Conservation (phyloP, 2,329 filamentous ascomycete species). For the Didymellaceae sp. region DNA sequence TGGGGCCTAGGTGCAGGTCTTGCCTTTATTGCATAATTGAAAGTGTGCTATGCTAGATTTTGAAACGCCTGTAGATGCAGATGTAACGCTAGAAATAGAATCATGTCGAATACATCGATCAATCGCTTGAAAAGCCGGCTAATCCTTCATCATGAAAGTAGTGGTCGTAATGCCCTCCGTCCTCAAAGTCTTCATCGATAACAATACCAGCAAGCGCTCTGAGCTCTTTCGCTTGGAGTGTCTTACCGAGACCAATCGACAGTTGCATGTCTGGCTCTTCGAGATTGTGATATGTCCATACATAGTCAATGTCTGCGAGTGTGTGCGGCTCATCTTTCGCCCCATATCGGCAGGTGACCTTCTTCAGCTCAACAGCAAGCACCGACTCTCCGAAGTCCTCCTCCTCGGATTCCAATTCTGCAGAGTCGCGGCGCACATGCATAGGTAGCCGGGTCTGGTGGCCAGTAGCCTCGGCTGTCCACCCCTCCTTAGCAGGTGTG, state of each 20-base stretch:
- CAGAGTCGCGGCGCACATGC: constrained; percentile 35
- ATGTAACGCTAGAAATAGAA: too few species aligned
- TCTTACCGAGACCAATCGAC: constrained; percentile 37
- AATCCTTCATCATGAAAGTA: constrained; percentile 20
- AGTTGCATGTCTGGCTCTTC: constrained; percentile 32
- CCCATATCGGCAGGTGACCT: constrained; percentile 36
- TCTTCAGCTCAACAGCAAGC: constrained; percentile 32
- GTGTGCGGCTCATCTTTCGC: constrained; percentile 32
- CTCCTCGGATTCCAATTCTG: constrained; percentile 15
- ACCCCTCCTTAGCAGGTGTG: constrained; percentile 15
- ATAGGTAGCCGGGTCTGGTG: constrained; percentile 23
- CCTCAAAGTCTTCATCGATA: constrained; percentile 23
- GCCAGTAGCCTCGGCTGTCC: constrained; percentile 17
- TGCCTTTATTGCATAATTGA: too few species aligned
- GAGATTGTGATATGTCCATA: constrained; percentile 36
- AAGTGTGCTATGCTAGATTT: too few species aligned
- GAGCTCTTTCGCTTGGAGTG: constrained; percentile 26
- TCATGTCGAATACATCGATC: background rate
- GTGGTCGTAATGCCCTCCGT: constrained; percentile 20
- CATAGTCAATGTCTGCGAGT: constrained; percentile 37
- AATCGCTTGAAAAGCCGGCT: constrained; percentile 18
- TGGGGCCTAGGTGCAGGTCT: too few species aligned
- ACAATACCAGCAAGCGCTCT: constrained; percentile 29
- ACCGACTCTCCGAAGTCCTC: constrained; percentile 19
- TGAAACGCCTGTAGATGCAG: too few species aligned